These are phyloP conservation scores for Rachicladosporium sp. DNA, from an alignment of 2,329 filamentous ascomycete genomes.

Conservation along the genomic window DNA sequence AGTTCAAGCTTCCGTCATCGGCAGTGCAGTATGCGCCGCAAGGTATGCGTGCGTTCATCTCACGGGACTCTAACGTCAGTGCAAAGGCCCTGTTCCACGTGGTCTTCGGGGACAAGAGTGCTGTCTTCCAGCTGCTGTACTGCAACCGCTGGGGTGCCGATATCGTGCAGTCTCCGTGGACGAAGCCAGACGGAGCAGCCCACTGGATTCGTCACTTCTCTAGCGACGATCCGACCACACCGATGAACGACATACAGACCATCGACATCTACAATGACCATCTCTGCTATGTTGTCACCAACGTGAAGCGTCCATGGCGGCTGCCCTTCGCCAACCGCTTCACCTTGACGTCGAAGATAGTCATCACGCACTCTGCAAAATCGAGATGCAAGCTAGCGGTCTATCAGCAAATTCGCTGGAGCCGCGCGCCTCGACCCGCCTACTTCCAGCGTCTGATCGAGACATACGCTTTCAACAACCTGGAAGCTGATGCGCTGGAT, in stretches of 20 bases:
- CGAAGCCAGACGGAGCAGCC: slow-evolving; percentile 45
- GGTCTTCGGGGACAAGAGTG: slow-evolving; percentile 90
- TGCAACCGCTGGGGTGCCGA: slow-evolving; percentile 65
- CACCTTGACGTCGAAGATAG: slow-evolving; percentile 74
- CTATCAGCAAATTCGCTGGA: slow-evolving; percentile 83
- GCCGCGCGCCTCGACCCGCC: slow-evolving; percentile 29
- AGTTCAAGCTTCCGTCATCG: slow-evolving; percentile 70
- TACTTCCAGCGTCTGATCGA: slow-evolving; percentile 44
- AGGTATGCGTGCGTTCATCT: slow-evolving; percentile 63
- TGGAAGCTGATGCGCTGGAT: slow-evolving; percentile 59
- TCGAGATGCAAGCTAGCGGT: slow-evolving; percentile 84
- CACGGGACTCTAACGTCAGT: slow-evolving; percentile 78
- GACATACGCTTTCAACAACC: slow-evolving; percentile 60
- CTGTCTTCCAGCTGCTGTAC: slow-evolving; percentile 84
- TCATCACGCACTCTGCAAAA: slow-evolving; percentile 87
- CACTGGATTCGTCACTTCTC: slow-evolving; percentile 53
- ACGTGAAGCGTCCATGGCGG: slow-evolving; percentile 62
- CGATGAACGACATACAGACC: slow-evolving; percentile 67
- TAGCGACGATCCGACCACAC: slow-evolving; percentile 12
- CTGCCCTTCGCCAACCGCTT: slow-evolving; percentile 70
- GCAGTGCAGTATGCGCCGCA: slow-evolving; percentile 75
- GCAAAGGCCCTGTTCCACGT: slow-evolving; percentile 93
- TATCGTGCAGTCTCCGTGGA: slow-evolving; percentile 81
- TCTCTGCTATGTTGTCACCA: slow-evolving; percentile 54
- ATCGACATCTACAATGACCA: slow-evolving; percentile 55